These are phyloP conservation scores for Aspergillus kassunensis DNA, from an alignment of 495 filamentous ascomycete genomes.

Conservation along the genomic window DNA sequence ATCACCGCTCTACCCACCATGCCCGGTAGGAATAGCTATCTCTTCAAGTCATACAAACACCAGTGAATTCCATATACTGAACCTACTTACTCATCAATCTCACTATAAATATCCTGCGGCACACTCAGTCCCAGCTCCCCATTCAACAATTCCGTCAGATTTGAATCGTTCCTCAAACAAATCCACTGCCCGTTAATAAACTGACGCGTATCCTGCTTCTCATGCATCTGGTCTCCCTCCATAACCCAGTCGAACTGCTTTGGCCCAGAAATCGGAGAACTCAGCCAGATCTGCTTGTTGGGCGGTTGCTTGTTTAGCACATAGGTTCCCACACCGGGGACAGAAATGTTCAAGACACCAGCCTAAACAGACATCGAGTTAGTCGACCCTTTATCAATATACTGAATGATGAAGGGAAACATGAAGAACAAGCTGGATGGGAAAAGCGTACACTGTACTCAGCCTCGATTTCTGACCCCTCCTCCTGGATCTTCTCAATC, in stretches of 20 bases:
- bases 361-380: slow-evolving; percentile 44
- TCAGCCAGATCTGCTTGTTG: slow-evolving; percentile 97
- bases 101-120: slow-evolving; percentile 40
- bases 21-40: too few relatives aligned
- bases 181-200: slow-evolving; percentile 64
- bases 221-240: slow-evolving; percentile 60
- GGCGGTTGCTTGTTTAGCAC: slow-evolving; percentile 97
- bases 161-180: slow-evolving; percentile 75
- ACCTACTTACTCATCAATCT: slow-evolving; percentile 7
- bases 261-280: slow-evolving; percentile 85
- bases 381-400: background rate
- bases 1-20: too few relatives aligned
- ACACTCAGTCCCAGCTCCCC: slow-evolving; percentile 55
- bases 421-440: background rate
- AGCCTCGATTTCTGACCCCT: slow-evolving; percentile 47
- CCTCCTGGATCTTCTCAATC: slow-evolving; percentile 45
- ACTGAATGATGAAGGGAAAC: background rate
- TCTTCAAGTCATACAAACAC: too few relatives aligned
- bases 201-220: slow-evolving; percentile 66
- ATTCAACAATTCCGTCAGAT: slow-evolving; percentile 65
- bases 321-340: slow-evolving; percentile 67
- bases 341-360: slow-evolving; percentile 75
- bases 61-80: background rate
- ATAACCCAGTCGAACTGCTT: slow-evolving; percentile 89
- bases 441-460: slow-evolving; percentile 50